Evolutionary conservation across 495 filamentous ascomycete genomes (phyloP).

Genomic region (Penicillium antarcticum): DNA sequence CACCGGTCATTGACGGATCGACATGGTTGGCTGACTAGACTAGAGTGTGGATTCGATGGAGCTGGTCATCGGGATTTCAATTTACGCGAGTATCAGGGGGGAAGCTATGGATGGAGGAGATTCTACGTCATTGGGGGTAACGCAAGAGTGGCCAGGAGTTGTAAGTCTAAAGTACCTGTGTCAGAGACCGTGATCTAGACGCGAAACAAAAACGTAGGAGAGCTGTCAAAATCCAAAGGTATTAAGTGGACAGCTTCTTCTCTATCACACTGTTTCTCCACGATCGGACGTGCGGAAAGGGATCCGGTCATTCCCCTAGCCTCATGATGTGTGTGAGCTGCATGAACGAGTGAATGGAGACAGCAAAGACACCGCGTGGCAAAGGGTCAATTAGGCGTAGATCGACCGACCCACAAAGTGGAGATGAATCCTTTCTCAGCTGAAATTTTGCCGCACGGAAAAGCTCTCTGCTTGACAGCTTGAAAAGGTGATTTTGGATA

Average conservation of each 20-base stretch:
- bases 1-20: too few species aligned
- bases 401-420: conserved; percentile 2
- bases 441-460: background rate
- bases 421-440: background rate
- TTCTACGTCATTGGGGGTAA: too few species aligned
- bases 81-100: too few species aligned
- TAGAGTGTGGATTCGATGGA: too few species aligned
- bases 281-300: conserved; percentile 6
- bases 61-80: too few species aligned
- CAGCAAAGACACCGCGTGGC: background rate
- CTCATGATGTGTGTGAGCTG: conserved; percentile 4
- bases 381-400: conserved; percentile 3
- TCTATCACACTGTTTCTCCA: conserved; percentile 6
- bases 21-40: background rate
- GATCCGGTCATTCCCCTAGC: background rate
- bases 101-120: too few species aligned
- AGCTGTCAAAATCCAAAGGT: background rate
- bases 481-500: background rate
- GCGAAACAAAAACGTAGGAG: too few species aligned
- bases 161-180: too few species aligned
- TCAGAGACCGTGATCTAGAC: too few species aligned
- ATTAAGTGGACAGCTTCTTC: background rate
- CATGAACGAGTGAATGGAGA: background rate
- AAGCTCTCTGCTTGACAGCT: background rate
- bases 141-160: too few species aligned